Percentiles rank a stretch among this genome's conserved stretches.
Evolutionary conservation across 2,329 filamentous ascomycete genomes (phyloP).

Genomic region (Lasiodiplodia citricola): DNA sequence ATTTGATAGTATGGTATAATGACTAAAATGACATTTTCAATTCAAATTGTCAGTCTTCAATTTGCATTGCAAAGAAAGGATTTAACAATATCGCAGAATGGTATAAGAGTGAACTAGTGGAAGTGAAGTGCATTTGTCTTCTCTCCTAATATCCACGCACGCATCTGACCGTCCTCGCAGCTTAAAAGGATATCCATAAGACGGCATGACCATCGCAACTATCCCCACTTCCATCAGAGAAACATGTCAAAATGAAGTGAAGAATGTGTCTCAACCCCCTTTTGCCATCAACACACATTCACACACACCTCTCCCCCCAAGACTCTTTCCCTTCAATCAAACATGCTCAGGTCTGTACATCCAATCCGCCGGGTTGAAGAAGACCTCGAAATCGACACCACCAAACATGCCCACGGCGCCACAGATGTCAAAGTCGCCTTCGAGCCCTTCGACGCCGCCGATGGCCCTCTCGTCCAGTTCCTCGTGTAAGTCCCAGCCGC

Average conservation of each 20-base stretch:
- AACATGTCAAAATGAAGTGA: too few relatives aligned
- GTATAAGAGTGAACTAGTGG: too few relatives aligned
- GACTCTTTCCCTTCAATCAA: neutral
- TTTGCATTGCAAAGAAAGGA: neutral
- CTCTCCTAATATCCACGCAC: too few relatives aligned
- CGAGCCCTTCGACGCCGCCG: conserved; percentile 67
- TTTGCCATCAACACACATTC: too few relatives aligned
- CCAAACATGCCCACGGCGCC: conserved; percentile 75
- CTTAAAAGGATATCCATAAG: neutral
- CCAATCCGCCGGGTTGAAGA: conserved; percentile 67
- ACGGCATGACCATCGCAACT: too few relatives aligned
- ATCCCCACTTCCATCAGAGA: too few relatives aligned
- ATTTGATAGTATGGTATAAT: neutral
- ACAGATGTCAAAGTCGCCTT: conserved; percentile 73
- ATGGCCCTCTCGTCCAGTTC: conserved; percentile 70
- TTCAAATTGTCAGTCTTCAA: neutral
- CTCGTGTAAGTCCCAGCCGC: conserved; percentile 75
- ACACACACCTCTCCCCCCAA: too few relatives aligned
- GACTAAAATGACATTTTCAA: neutral
- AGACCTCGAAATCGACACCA: conserved; percentile 69
- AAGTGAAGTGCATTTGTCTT: neutral
- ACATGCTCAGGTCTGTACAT: conserved; percentile 43
- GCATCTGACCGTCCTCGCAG: too few relatives aligned
- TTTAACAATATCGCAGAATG: neutral
- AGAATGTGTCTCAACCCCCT: too few relatives aligned